These are phyloP conservation scores for Chimonanthus salicifolius DNA, from an alignment of 164 flowering plant species.

Conservation along the genomic window DNA sequence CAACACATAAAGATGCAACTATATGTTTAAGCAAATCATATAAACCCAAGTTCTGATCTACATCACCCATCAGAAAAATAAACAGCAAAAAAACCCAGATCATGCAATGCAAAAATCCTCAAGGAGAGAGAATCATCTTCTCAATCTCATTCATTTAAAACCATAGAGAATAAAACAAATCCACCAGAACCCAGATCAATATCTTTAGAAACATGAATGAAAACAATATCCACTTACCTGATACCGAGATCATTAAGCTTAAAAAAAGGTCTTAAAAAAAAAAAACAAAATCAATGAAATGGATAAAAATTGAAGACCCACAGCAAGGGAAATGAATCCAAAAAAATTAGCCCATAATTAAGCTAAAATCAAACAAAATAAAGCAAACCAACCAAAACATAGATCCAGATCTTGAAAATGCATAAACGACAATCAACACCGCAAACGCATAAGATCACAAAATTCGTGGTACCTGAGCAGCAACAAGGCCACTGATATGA, in stretches of 20 bases:
- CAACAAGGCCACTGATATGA: constrained; percentile 98
- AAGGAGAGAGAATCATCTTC: too few relatives aligned
- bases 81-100: background rate
- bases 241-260: background rate
- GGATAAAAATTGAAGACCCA: background rate
- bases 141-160: too few relatives aligned
- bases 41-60: background rate
- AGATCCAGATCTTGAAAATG: constrained; percentile 5
- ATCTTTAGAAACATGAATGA: background rate
- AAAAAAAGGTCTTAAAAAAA: background rate
- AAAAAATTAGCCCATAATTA: too few relatives aligned
- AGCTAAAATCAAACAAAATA: background rate
- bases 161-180: too few relatives aligned
- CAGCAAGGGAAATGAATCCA: too few relatives aligned
- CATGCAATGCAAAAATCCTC: background rate
- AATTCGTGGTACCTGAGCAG: constrained; percentile 67
- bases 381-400: background rate
- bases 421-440: background rate
- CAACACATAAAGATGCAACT: background rate
- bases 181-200: constrained; percentile 7
- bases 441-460: background rate
- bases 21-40: background rate
- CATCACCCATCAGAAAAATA: background rate
- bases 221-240: background rate
- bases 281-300: background rate